phyloP scores from a whole-genome alignment of 176 grass and related monocot species.

The Oryza meyeriana region DNA sequence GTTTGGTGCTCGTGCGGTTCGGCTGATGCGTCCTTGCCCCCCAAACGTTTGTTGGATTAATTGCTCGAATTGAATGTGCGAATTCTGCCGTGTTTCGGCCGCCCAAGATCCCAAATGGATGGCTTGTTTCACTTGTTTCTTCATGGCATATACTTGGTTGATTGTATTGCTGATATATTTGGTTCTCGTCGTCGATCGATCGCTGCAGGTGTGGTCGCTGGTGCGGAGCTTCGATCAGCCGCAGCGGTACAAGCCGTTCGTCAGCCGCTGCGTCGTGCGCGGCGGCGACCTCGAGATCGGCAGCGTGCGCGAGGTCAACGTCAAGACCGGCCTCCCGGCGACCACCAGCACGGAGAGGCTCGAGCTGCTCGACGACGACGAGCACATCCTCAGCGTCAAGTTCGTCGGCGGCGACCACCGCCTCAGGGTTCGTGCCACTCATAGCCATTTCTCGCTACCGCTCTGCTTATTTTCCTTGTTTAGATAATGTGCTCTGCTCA shows the following conservation, averaged over 20 bases:
- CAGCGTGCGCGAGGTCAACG: constrained; percentile 73
- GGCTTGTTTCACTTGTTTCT: not conserved
- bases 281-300: constrained; percentile 68
- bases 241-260: constrained; percentile 88
- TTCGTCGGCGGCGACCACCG: constrained; percentile 83
- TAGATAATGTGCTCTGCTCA: not conserved
- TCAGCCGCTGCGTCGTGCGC: constrained; percentile 71
- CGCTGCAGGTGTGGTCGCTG: constrained; percentile 77
- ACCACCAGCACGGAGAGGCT: constrained; percentile 77
- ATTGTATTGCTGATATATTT: not conserved
- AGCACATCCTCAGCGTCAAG: constrained; percentile 74
- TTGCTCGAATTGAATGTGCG: constrained; percentile 9
- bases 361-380: constrained; percentile 73
- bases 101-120: not conserved
- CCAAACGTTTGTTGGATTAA: not conserved
- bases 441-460: not conserved
- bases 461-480: not conserved
- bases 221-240: constrained; percentile 91
- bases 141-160: not conserved
- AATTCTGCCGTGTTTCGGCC: not conserved
- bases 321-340: constrained; percentile 80
- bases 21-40: not conserved
- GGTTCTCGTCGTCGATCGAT: not conserved
- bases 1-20: not conserved
- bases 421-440: constrained; percentile 48